These are phyloP conservation scores for Clonostachys sp. DNA, from an alignment of 2,329 filamentous ascomycete species.

Conservation along the genomic window DNA sequence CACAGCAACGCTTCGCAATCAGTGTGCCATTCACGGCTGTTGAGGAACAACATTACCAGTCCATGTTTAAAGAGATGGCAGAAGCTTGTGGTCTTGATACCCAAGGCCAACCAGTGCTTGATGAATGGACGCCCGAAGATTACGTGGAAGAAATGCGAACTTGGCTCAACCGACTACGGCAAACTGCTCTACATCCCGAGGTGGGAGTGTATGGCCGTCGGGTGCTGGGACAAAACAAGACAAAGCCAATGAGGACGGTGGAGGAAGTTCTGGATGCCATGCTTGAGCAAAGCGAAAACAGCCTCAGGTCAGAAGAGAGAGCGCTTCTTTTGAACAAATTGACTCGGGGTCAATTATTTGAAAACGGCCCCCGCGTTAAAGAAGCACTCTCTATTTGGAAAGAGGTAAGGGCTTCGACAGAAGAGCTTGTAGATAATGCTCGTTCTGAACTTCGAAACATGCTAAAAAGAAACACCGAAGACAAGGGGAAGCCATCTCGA, in stretches of 20 bases:
- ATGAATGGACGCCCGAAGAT: slow-evolving; percentile 63
- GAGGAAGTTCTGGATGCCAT: slow-evolving; percentile 85
- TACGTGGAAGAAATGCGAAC: slow-evolving; percentile 68
- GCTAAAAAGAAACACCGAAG: slow-evolving; percentile 11
- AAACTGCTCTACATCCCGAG: slow-evolving; percentile 83
- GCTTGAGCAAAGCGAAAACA: slow-evolving; percentile 77
- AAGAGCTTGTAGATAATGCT: slow-evolving; percentile 55
- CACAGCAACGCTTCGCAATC: slow-evolving; percentile 81
- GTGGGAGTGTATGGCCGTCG: slow-evolving; percentile 64
- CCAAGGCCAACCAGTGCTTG: slow-evolving; percentile 55
- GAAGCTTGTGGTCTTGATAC: slow-evolving; percentile 61
- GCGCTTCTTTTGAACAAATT: slow-evolving; percentile 59
- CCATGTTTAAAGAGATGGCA: slow-evolving; percentile 72
- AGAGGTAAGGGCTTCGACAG: slow-evolving; percentile 43
- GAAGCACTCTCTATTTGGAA: slow-evolving; percentile 70
- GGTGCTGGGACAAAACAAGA: slow-evolving; percentile 55
- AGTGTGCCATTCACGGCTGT: slow-evolving; percentile 86
- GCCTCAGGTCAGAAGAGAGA: slow-evolving; percentile 65
- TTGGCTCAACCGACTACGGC: slow-evolving; percentile 74
- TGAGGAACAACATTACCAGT: slow-evolving; percentile 84
- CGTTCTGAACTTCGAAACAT: slow-evolving; percentile 56
- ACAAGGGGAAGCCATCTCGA: not conserved
- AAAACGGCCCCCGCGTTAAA: slow-evolving; percentile 64
- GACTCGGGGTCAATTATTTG: slow-evolving; percentile 70
- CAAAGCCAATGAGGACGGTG: slow-evolving; percentile 71